Base-by-base conservation (phyloP, 2,329 filamentous ascomycete species). In the Pseudohalonectria lignicola region DNA sequence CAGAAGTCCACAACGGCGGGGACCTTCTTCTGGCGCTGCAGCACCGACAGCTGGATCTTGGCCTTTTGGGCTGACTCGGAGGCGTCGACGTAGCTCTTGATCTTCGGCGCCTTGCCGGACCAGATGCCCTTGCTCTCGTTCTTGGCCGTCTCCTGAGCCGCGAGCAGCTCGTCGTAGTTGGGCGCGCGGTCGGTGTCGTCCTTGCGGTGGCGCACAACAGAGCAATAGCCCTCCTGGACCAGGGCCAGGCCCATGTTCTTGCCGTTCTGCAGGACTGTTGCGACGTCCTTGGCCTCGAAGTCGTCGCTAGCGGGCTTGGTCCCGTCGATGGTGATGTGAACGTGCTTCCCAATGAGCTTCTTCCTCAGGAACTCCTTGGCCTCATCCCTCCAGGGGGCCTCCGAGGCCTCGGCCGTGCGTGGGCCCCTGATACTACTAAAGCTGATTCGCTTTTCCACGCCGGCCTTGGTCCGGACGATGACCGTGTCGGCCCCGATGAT, bases 331-430 rank as follows among this genome's bases (percentile, higher is more conserved):
- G 75, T 82, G 40, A 95, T 77, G 57, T 82, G 85, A 47, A 96
- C 86, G 48, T 94, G 86, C 69, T 98, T 98, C 43, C 88, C 92
- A 53, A 98, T 98, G 23, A 95, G 61, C 59, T 81, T 86, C 70
- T 94, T 94, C 39, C 92, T 80, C 46, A 96, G 60, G 55, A 90
- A 96, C 57, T 98, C 92, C 67, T 98, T 98, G 23, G 92, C 90
- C 55, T 95, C 90, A 11, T 92, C 83, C 48, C 79, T 75, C 67
- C 90, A 98, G 0, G 87, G 86, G 30, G 85, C 74, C 60, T 96
- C 90, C 41, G 86, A 82, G 16, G 85, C 75, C 57, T 96, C 90
- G 34, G 79, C 82, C 3, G 83, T 75, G 54, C 94, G 88, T n/a
- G 92, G 92, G 41, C 92, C 90, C 44, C 92, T 81, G 42, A 96